These are phyloP conservation scores for Zelopaecilomyces penicillatus DNA, from an alignment of 2,329 filamentous ascomycete species.

Conservation along the genomic window DNA sequence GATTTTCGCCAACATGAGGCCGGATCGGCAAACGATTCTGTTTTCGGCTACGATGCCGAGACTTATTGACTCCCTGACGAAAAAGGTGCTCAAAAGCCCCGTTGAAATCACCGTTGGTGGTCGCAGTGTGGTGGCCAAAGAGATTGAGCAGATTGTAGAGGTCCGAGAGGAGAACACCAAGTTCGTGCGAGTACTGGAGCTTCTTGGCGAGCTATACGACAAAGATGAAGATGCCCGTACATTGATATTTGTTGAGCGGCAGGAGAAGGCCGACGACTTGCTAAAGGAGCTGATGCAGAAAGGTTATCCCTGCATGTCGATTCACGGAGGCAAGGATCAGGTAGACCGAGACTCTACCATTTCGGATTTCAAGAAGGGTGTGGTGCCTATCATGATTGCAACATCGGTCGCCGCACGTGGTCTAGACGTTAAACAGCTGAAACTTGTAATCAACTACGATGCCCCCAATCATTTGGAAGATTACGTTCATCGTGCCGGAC, in stretches of 20 bases:
- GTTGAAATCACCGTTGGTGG: conserved; percentile 91
- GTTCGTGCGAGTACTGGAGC: conserved; percentile 73
- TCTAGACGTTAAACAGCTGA: conserved; percentile 90
- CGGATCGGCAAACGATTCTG: conserved; percentile 85
- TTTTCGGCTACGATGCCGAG: conserved; percentile 96
- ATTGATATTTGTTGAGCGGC: conserved; percentile 84
- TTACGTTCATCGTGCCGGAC: conserved; percentile 89
- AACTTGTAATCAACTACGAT: conserved; percentile 93
- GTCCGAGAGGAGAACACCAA: conserved; percentile 76
- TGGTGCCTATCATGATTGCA: conserved; percentile 82
- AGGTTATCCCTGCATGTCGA: conserved; percentile 85
- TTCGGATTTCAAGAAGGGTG: conserved; percentile 84
- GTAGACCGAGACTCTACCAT: conserved; percentile 89
- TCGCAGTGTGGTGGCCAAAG: conserved; percentile 75
- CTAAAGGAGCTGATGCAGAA: conserved; percentile 72
- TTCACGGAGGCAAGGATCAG: conserved; percentile 90
- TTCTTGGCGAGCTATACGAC: conserved; percentile 80
- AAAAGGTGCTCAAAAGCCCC: conserved; percentile 77
- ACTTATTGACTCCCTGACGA: conserved; percentile 82
- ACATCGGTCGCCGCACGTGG: conserved; percentile 94
- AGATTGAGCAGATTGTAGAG: conserved; percentile 90
- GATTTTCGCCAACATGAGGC: conserved; percentile 83
- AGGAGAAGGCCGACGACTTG: conserved; percentile 78
- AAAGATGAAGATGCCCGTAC: conserved; percentile 83
- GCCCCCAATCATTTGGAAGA: conserved; percentile 92